Base-by-base conservation (phyloP, 768 basidiomycete genomes). In the Auricularia sp. region DNA sequence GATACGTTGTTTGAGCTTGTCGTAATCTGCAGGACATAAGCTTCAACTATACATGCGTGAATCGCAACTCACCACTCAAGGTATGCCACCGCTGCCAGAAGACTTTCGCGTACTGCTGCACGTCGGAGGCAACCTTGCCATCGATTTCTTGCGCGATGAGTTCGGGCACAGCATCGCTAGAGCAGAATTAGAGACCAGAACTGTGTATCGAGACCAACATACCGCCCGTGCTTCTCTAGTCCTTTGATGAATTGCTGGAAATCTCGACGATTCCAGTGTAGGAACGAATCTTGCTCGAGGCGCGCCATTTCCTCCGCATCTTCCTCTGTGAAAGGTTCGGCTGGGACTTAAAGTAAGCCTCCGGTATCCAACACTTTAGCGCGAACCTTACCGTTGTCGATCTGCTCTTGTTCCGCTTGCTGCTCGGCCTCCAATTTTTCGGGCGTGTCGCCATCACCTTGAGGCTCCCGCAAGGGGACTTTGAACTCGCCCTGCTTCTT, bases 31-130 rank as follows among this genome's bases (percentile, higher is more conserved):
- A 18, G 33, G 14, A 44, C 24, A 59, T 54, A 54, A 63, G 63
- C 8, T 14, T 34, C 29, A 65, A 63, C 7, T 3, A 16, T 44
- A 11, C 62, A n/a, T 42, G 36, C 54, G 44, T 24, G 13, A 62
- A 24, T 34, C 3, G 54, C 21, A 71, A 54, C 33, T 37, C 68
- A 88, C 92, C 91, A 64, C 88, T 79, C 34, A 96, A 81, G 63
- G 92, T 90, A 68, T 85, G 85, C 86, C 92, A 94, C 69, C 94
- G 89, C 75, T 91, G 87, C 78, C 88, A 87, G 78, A 98, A 98
- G 11, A 90, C 87, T 18, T 80, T 77, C 62, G 93, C 86, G 70
- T 99, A 98, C 47, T 77, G 79, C 64, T 84, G 81, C 1, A 98
- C 86, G 14, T 93, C 89, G 33, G 87, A 89, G 3, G 86, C 73